These are phyloP conservation scores for Globisporangium mamillatum DNA, from an alignment of 352 stramenopile species.

Conservation along the genomic window DNA sequence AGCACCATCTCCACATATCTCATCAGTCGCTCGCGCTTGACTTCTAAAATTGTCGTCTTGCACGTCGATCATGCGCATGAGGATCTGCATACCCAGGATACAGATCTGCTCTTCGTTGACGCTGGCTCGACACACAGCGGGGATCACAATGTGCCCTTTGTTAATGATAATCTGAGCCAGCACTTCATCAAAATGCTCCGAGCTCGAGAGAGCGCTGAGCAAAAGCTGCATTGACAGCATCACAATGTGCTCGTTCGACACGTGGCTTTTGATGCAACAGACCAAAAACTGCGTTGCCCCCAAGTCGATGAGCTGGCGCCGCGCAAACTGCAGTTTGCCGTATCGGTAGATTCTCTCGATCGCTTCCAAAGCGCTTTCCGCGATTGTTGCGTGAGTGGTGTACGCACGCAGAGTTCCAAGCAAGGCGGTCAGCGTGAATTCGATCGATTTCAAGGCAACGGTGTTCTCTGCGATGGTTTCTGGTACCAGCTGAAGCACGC, in stretches of 20 bases:
- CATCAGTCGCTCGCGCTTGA: no score
- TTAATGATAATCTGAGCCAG: conserved; percentile 1
- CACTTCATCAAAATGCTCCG: conserved; percentile 1
- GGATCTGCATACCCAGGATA: conserved; percentile 3
- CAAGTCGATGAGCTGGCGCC: conserved; percentile 2
- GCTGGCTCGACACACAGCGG: conserved; percentile 1
- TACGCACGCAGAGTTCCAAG: background rate
- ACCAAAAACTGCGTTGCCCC: background rate
- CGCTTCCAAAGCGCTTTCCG: background rate
- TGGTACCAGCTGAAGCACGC: conserved; percentile 4
- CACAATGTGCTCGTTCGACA: background rate
- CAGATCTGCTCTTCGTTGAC: conserved; percentile 9
- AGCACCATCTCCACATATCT: background rate
- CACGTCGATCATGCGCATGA: conserved; percentile 12
- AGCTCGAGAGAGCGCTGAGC: conserved; percentile 7
- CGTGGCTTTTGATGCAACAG: conserved; percentile 1
- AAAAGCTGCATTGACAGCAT: background rate
- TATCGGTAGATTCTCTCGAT: conserved; percentile 1
- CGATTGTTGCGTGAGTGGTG: background rate
- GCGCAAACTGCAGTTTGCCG: background rate
- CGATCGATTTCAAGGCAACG: background rate
- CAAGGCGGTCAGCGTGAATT: background rate
- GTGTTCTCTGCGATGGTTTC: background rate
- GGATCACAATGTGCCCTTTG: conserved; percentile 3
- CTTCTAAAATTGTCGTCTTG: conserved; percentile 8